Base-by-base conservation (phyloP, 331 rosid genomes). In the Stylosanthes scabra region DNA sequence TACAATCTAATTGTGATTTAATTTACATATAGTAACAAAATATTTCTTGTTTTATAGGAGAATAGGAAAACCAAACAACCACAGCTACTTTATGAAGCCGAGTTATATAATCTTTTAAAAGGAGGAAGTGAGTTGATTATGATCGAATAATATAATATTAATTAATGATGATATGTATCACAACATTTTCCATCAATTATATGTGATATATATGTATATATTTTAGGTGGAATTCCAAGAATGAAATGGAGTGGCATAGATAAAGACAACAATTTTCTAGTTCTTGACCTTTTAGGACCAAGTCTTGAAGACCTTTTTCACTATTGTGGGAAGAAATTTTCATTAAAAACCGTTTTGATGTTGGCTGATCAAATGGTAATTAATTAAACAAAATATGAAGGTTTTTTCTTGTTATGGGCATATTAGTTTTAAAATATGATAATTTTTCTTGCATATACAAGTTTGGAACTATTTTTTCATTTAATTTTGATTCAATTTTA, bases 271-370 rank as follows among this genome's bases (percentile, higher is more conserved):
- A 95, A 95, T 72, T 92, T 81, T 63, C 97, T 95, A 47, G 96
- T 92, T 66, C 83, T 95, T 29, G 98, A 95, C 86, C 87, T 95
- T 77, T 79, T 92, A 59, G 99, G 99, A 61, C 97, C 99, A 1
- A 95, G 99, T 85, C 90, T 95, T 46, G 99, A 95, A 83, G 99
- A 92, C 74, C 90, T 95, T 59, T 95, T 95, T 80, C 97, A 83
- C 45, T 95, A 95, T 70, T 90, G 97, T 71, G 97, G 99, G 74
- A 87, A 97, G 73, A 95, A 88, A 81, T 90, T 92, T 63, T 92
- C 97, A 0, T 84, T 90, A 82, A 95, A 95, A 88, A 87, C 97
- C 13, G 99, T 90, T 44, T 74, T 95, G 44, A 79, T 95, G 93
- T 66, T 95, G 82, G 98, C 97, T 45, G 97, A 95, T 87, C 98